Conservation (phyloP, 2,329 filamentous ascomycete species). For the Aspergillus sp. region DNA sequence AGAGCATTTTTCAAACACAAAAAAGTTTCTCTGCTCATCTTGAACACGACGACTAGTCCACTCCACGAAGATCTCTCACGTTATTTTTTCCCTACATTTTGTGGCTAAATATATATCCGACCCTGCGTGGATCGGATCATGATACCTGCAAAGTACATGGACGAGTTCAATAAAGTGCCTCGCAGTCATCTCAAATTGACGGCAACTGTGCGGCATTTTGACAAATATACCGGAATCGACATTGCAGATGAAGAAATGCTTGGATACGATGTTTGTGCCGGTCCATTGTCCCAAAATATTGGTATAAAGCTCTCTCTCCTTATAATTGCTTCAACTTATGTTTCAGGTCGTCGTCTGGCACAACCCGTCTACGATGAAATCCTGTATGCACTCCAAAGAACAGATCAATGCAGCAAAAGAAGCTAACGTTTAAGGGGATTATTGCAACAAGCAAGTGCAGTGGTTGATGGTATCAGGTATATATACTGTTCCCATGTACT, state of each 20-base stretch:
- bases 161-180: conserved; percentile 1
- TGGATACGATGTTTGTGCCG: background rate
- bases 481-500: background rate
- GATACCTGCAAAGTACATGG: conserved; percentile 1
- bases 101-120: too few relatives aligned
- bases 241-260: conserved; percentile 2
- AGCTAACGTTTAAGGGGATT: background rate
- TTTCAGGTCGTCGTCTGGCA: background rate
- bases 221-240: conserved; percentile 2
- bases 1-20: too few relatives aligned
- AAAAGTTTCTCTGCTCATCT: too few relatives aligned
- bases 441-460: background rate
- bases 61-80: too few relatives aligned
- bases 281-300: background rate
- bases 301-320: background rate
- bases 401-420: background rate
- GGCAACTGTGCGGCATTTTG: conserved; percentile 1
- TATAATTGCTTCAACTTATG: too few relatives aligned
- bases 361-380: background rate
- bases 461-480: background rate
- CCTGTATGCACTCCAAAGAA: background rate
- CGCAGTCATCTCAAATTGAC: background rate
- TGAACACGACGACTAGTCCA: too few relatives aligned
- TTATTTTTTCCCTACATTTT: too few relatives aligned
- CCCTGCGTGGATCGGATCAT: conserved; percentile 1